Base-by-base conservation (phyloP, 345 rosid species). In the Toxicodendron radicans region DNA sequence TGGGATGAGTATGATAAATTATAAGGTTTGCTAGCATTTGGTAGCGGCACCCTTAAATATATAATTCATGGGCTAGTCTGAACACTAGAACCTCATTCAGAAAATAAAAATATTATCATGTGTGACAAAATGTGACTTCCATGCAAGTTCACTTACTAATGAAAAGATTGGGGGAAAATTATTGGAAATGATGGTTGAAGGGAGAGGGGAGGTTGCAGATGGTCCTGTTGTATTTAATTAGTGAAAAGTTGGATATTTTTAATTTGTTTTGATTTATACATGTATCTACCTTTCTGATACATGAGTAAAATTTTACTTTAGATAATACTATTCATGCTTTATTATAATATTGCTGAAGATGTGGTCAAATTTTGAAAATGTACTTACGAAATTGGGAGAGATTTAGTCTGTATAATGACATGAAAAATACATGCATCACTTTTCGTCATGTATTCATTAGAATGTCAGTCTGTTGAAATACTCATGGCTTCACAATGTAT, bases 381-480 rank as follows among this genome's bases (percentile, higher is more conserved):
- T 14, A 66, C 56, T 23, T 66, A 38, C 3, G 20, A 61, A 41
- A 61, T 5, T 32, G 45, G 21, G 3, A 32, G 17, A 32, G 12
- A 61, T 14, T 5, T 32, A 45, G 7, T 38, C 43, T 38, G 43
- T 38, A 38, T 38, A 38, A 38, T 38, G 43, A 38, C 8, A 5
- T 38, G 49, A 23, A 46, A 23, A n/a, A 17, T 30, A 30, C 8
- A 1, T 21, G 52, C 14, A 11, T 38, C 33, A 12, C 33, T 56
- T 0, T 12, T 58, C 18, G 7, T 64, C 20, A 64, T 20, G 32
- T 45, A 33, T 57, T 21, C 5, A 12, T 21, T 56, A n/a, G 17
- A 54, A 4, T 52, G 32, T 68, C 45, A 35, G 32, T 68, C 72
- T n/a, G n/a, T n/a, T n/a, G n/a, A n/a, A n/a, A n/a, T n/a, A n/a